Evolutionary conservation across 2,329 filamentous ascomycete species (phyloP).

Genomic region (Arthrobotrys sinensis): DNA sequence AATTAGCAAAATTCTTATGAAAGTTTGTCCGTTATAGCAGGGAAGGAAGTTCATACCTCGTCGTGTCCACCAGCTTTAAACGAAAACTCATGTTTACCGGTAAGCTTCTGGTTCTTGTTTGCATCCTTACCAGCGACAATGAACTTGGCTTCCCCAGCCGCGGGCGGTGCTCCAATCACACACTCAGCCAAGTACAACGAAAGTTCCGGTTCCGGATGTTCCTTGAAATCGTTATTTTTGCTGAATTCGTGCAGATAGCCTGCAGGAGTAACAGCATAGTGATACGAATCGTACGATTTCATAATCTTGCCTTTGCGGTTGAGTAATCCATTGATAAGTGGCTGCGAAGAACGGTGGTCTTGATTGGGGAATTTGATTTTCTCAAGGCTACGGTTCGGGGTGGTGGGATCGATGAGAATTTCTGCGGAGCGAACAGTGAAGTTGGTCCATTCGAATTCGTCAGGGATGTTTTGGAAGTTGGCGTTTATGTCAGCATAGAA

Average conservation of each 20-base stretch:
- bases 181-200: slow-evolving; percentile 95
- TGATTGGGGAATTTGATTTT: slow-evolving; percentile 89
- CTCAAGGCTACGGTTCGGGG: slow-evolving; percentile 80
- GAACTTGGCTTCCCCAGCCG: slow-evolving; percentile 82
- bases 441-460: slow-evolving; percentile 91
- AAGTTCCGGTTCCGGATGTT: slow-evolving; percentile 85
- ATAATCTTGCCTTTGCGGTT: slow-evolving; percentile 80
- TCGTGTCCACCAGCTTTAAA: slow-evolving; percentile 63
- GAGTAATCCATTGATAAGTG: slow-evolving; percentile 87
- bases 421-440: slow-evolving; percentile 81
- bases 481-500: slow-evolving; percentile 85
- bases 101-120: slow-evolving; percentile 73
- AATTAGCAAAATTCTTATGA: neutral
- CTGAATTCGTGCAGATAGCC: slow-evolving; percentile 97
- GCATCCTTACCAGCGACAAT: slow-evolving; percentile 95
- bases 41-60: slow-evolving; percentile 53
- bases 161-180: slow-evolving; percentile 75
- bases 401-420: slow-evolving; percentile 82
- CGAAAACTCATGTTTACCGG: slow-evolving; percentile 63
- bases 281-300: slow-evolving; percentile 82
- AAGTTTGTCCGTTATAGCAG: neutral
- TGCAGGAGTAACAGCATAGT: slow-evolving; percentile 90
- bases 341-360: slow-evolving; percentile 82
- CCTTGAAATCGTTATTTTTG: slow-evolving; percentile 77
- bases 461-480: slow-evolving; percentile 81